Percentiles rank a stretch among this genome's conserved stretches.
Evolutionary conservation across 2,329 filamentous ascomycete genomes (phyloP).

Genomic region (Trichophyton verrucosum): DNA sequence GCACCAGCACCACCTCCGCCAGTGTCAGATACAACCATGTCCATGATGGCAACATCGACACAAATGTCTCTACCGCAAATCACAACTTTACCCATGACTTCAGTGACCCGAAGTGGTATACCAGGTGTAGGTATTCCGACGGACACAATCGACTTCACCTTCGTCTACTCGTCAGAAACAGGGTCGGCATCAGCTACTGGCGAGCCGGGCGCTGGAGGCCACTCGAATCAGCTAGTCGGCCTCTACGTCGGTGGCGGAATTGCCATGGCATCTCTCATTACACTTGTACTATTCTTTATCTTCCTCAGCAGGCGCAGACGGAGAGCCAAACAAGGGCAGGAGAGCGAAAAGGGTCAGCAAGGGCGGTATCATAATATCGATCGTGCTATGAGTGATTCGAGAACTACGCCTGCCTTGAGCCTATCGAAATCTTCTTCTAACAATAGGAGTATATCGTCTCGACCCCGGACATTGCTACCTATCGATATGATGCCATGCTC

Average conservation of each 20-base stretch:
- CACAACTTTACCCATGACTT: neutral
- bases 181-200: neutral
- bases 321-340: neutral
- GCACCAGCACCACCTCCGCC: neutral
- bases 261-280: slow-evolving; percentile 38
- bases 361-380: neutral
- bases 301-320: neutral
- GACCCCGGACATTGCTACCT: neutral
- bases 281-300: slow-evolving; percentile 24
- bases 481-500: slow-evolving; percentile 1
- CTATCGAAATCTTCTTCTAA: neutral
- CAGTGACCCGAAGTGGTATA: neutral
- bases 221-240: slow-evolving; percentile 35
- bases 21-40: neutral
- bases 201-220: neutral
- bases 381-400: neutral
- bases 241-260: slow-evolving; percentile 46
- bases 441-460: neutral
- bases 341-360: neutral
- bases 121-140: neutral
- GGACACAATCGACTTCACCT: slow-evolving; percentile 4
- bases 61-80: neutral
- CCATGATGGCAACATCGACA: neutral
- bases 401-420: neutral
- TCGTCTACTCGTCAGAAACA: neutral